Base-by-base conservation (phyloP, 2,329 filamentous ascomycete species). In the Trichothecium sympodiale region DNA sequence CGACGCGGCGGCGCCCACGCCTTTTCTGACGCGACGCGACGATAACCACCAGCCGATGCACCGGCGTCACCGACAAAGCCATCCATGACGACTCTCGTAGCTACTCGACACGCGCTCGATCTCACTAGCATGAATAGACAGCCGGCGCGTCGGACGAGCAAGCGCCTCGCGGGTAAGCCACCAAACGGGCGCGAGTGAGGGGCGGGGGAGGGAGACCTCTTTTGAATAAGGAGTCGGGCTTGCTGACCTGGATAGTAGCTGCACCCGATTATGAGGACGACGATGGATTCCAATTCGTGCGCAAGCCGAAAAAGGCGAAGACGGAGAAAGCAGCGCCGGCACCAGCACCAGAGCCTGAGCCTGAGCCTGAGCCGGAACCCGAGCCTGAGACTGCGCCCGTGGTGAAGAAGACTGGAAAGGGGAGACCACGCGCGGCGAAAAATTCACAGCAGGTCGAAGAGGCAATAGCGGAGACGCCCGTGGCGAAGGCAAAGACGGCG, bases 221-320 rank as follows among this genome's bases (percentile, higher is more conserved):
- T n/a, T n/a, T n/a, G n/a, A n/a, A n/a, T n/a, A n/a, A 29, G 29
- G 33, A 15, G 23, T 31, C 34, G 16, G 8, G 13, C 16, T 14
- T 41, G 34, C 46, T 50, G 41, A 50, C 38, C 16, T 12, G 16
- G 17, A 25, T 25, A 9, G 25, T 42, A 62, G 62, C 60, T 43
- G 51, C 51, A 41, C 48, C 50, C 31, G 55, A 61, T 35, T 80
- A 84, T 48, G 82, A 88, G 55, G 73, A 82, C 49, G 78, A 83
- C 61, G 83, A 82, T 48, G 83, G 83, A 43, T 88, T 88, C 48
- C 66, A 76, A 39, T 88, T 87, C 54, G 76, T 78, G 43, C 74
- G 82, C 46, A 77, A 70, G 42, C 65, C 77, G 9, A 83, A 83
- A 51, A 62, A 73, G 49, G 66, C 68, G 41, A 85, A 80, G 59